A percentile compares a stretch with the other conserved stretches of the same genome.
These are phyloP conservation scores for Mycena chlorophos DNA, from an alignment of 768 basidiomycete genomes.

Conservation along the genomic window DNA sequence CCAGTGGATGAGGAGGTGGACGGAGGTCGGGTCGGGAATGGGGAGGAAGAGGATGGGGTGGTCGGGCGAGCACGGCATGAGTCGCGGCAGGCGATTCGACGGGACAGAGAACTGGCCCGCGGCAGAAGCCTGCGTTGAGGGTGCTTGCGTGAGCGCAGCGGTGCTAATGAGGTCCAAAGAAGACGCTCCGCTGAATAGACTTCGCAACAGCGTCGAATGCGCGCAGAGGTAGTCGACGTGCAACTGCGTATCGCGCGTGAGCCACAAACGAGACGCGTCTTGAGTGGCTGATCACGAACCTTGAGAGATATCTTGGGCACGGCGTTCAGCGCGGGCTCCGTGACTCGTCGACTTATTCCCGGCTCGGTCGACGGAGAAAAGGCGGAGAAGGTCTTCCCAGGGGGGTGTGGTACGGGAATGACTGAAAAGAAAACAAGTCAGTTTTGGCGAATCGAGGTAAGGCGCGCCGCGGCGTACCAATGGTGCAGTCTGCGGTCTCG, in stretches of 20 bases:
- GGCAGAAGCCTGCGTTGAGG: slow-evolving; percentile 24
- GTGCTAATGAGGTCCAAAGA: slow-evolving; percentile 57
- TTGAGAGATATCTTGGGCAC: slow-evolving; percentile 61
- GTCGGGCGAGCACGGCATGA: slow-evolving; percentile 63
- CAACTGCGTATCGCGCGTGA: slow-evolving; percentile 45
- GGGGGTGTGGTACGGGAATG: slow-evolving; percentile 49
- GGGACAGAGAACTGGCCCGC: slow-evolving; percentile 43
- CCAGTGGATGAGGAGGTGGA: slow-evolving; percentile 75
- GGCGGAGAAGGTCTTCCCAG: slow-evolving; percentile 27
- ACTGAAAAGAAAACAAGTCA: slow-evolving; percentile 36
- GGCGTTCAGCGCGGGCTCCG: slow-evolving; percentile 51
- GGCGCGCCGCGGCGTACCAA: slow-evolving; percentile 46
- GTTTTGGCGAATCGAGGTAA: neutral
- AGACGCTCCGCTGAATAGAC: slow-evolving; percentile 68
- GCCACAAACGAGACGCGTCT: neutral
- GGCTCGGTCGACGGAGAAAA: slow-evolving; percentile 37
- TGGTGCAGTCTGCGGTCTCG: slow-evolving; percentile 77
- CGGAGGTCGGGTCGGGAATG: slow-evolving; percentile 70
- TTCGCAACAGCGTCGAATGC: slow-evolving; percentile 73
- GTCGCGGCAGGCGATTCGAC: slow-evolving; percentile 57
- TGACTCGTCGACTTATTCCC: slow-evolving; percentile 48
- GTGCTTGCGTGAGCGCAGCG: slow-evolving; percentile 27
- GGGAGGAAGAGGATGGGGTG: slow-evolving; percentile 75
- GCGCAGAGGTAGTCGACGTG: slow-evolving; percentile 83
- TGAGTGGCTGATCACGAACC: slow-evolving; percentile 38